phyloP scores from a whole-genome alignment of 192 early-diverging fungal species.

The Podila epigama region DNA sequence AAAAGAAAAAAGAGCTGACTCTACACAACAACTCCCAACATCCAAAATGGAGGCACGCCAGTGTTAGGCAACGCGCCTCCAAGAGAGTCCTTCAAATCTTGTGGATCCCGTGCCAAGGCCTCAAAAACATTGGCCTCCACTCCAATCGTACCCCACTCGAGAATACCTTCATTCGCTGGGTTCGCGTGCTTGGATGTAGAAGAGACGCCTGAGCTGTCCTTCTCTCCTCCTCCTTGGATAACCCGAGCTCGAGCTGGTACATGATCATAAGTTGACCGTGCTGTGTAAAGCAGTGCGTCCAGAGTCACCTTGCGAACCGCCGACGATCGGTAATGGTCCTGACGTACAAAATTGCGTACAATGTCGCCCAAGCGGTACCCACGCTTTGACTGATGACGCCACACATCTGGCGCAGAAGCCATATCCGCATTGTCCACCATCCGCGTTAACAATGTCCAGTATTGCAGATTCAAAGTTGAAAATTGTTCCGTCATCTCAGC shows the following conservation, averaged over 20 bases:
- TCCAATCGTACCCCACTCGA: slow-evolving; percentile 40
- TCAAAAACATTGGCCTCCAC: slow-evolving; percentile 43
- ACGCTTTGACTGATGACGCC: slow-evolving; percentile 60
- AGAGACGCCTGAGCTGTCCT: slow-evolving; percentile 22
- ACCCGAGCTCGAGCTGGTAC: slow-evolving; percentile 24
- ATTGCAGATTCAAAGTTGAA: slow-evolving; percentile 61
- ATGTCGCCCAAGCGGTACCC: slow-evolving; percentile 51
- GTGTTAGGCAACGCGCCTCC: slow-evolving; percentile 34
- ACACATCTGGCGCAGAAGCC: slow-evolving; percentile 57
- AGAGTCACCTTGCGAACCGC: slow-evolving; percentile 45
- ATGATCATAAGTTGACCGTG: slow-evolving; percentile 52
- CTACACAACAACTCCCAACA: slow-evolving; percentile 53
- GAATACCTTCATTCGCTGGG: slow-evolving; percentile 17
- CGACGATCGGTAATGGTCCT: slow-evolving; percentile 32
- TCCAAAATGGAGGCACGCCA: slow-evolving; percentile 64
- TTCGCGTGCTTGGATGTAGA: slow-evolving; percentile 13
- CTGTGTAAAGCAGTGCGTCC: slow-evolving; percentile 58
- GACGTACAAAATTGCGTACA: slow-evolving; percentile 53
- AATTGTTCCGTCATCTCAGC: slow-evolving; percentile 45
- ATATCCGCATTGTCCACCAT: slow-evolving; percentile 60
- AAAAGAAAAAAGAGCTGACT: neutral
- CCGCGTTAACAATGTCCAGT: slow-evolving; percentile 62
- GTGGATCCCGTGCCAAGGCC: slow-evolving; percentile 25
- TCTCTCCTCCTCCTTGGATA: slow-evolving; percentile 6
- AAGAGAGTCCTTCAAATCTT: slow-evolving; percentile 38